Evolutionary conservation across 306 rosid genomes (phyloP), one percentile per base, ranked within the genome.

Genomic region (Erythrophleum fordii): DNA sequence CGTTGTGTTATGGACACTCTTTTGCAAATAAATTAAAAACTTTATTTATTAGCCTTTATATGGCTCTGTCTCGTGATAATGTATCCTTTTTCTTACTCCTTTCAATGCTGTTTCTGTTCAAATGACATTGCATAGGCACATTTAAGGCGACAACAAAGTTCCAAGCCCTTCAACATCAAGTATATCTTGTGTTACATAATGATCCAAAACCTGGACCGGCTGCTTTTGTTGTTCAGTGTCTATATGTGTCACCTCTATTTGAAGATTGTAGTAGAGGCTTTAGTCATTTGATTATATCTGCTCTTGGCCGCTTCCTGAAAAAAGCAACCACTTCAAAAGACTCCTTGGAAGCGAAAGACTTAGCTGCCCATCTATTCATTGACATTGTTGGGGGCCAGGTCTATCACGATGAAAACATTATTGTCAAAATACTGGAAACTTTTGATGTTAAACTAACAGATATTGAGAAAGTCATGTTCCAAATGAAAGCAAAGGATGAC

Each of bases 191-290:
- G 77, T 93, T 96, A 55, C 92, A 86, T 52, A 95, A 93, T 81
- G 86, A 80, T 80, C 99, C 98, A 73, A 89, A 85, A 78, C 93
- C 91, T 77, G 99, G 94, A 82, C 98, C 97, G 44, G 90, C 91
- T 76, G 81, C 94, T 62, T 96, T 93, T 87, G 84, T 87, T 85
- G 83, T 90, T 65, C 96, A 81, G 62, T 93, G 99, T 83, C 86
- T 96, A 70, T 92, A 88, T 64, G 90, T 88, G 76, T 76, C 91
- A 82, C 97, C 99, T 70, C 83, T 88, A 71, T 88, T 92, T 81
- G 97, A 87, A 60, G 77, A 88, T 76, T 83, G 86, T 22, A 56
- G 84, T 77, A 92, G 88, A 75, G 99, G 99, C 64, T 92, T 93
- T 83, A 90, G 97, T 86, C 98, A 93, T 87, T 87, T 95, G 85